Evolutionary conservation across 2,329 filamentous ascomycete species (phyloP), one percentile per base, ranked within the genome.

Genomic region (Shiraia bambusicola): DNA sequence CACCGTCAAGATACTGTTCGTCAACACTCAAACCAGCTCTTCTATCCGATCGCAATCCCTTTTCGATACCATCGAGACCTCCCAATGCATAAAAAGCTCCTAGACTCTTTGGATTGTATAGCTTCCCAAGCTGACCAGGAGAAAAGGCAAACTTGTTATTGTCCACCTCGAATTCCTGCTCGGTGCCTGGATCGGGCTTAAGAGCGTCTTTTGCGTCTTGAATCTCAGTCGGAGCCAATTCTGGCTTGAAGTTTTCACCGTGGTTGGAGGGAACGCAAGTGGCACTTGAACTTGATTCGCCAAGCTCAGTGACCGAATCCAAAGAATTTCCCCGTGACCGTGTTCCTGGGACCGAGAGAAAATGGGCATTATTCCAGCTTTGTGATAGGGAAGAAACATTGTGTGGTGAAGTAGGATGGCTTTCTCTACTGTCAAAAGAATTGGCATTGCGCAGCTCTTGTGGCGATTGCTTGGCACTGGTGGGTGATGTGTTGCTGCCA

Each of bases 81-180:
- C 88, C 88, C 2, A 93, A 68, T 5, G 86, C 86, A 54, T 86
- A 82, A 48, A 91, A 89, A 4, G 87, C 87, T 17, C 80, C 75
- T 46, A 87, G 73, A 55, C 78, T 90, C 69, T 93, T 93, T 1
- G 88, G 87, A 50, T 91, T 91, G 37, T 90, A 74, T 6, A 93
- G 71, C 69, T 92, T 92, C 49, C 83, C 85, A 49, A 96, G 76
- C 61, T 94, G 84, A 11, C 91, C 90, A 9, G 84, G 84, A 2
- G 83, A 82, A 63, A 89, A 95, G 12, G 88, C 90, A 60, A 95
- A 95, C 0, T 86, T 85, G 64, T 93, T 95, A 40, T 67, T 59
- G 5, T 84, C 77, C 9, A 92, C 78, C 30, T 80, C 58, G 56
- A 94, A 95, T 49, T 92, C 87, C 13, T 35, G 72, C 76, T 63